Evolutionary conservation across 495 filamentous ascomycete species (phyloP).

Genomic region (Clavariopsis aquatica): DNA sequence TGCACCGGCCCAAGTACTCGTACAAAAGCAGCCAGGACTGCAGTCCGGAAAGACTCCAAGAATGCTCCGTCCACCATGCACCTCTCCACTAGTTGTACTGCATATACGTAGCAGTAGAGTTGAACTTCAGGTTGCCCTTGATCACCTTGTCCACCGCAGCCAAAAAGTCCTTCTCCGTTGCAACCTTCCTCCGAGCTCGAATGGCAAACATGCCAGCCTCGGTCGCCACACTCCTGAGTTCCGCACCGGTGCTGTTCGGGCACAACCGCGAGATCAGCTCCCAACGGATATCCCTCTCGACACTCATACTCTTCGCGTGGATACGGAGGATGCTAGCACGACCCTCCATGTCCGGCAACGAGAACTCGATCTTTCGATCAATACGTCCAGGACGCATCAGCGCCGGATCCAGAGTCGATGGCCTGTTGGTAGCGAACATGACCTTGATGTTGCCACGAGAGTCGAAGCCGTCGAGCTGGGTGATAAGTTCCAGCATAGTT

Average conservation of each 20-base stretch:
- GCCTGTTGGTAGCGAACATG: conserved; percentile 99
- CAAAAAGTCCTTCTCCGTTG: conserved; percentile 98
- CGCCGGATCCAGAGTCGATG: conserved; percentile 92
- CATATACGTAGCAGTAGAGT: conserved; percentile 97
- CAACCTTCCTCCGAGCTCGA: conserved; percentile 92
- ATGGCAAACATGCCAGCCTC: conserved; percentile 99
- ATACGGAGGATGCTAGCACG: conserved; percentile 97
- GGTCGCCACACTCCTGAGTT: conserved; percentile 93
- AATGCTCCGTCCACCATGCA: conserved; percentile 1
- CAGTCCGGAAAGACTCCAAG: conserved; percentile 8
- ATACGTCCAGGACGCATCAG: conserved; percentile 97
- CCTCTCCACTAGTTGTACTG: conserved; percentile 85
- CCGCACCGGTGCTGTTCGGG: conserved; percentile 94
- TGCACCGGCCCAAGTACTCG: conserved; percentile 1
- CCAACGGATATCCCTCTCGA: conserved; percentile 98
- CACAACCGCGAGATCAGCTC: conserved; percentile 95
- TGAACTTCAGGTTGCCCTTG: conserved; percentile 99
- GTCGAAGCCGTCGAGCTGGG: conserved; percentile 97
- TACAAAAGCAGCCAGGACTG: conserved; percentile 9
- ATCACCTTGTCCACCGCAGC: conserved; percentile 98
- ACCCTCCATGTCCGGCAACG: conserved; percentile 92
- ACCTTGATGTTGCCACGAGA: conserved; percentile 98
- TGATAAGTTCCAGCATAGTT: conserved; percentile 98
- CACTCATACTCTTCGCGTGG: conserved; percentile 99
- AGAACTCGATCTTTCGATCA: conserved; percentile 98